Base-by-base conservation (phyloP, 2,329 filamentous ascomycete species). In the Rutstroemia sp. region DNA sequence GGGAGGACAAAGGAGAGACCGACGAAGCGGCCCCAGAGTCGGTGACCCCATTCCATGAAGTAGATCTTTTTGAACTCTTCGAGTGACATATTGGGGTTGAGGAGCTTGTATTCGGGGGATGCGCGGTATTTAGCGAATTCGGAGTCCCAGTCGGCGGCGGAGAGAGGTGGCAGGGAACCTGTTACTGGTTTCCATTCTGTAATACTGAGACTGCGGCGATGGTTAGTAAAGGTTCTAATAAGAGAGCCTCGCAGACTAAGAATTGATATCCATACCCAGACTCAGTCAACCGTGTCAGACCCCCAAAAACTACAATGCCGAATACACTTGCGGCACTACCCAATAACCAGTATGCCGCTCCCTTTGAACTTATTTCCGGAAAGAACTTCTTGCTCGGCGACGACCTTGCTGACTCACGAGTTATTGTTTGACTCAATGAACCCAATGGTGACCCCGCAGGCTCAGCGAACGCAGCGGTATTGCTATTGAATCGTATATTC, bases 161-260 rank as follows among this genome's bases (percentile, higher is more conserved):
- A 88, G 72, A 88, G 81, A 39, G 94, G 94, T 38, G 91, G 92
- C 39, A 95, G 76, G 16, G 91, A 92, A 64, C 94, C 94, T 9
- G 94, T 97, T 45, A 99, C 92, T 50, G 94, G 94, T 64, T 86
- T 87, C 94, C 94, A 99, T 88, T 99, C 94, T 61, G 94, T 99
- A 67, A 99, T 99, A 71, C 92, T 96, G 63, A 99, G 79, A 47
- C 92, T 95, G 46, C n/a, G 46, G 21, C 4, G 18, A 45, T 10
- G 42, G 42, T 45, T 23, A 45, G 42, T 45, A 19, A 6, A n/a
- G 18, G 19, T 25, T 23, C 5, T 10, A 3, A 21, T 25, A 4
- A 23, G 19, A 45, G n/a, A 21, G 6, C 0, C 8, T 19, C 18
- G 7, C 12, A 10, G 12, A 21, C 12, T 10, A 18, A 45, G n/a